Base-by-base conservation (phyloP, 2,329 filamentous ascomycete species). In the Corniculantispora saksenae region DNA sequence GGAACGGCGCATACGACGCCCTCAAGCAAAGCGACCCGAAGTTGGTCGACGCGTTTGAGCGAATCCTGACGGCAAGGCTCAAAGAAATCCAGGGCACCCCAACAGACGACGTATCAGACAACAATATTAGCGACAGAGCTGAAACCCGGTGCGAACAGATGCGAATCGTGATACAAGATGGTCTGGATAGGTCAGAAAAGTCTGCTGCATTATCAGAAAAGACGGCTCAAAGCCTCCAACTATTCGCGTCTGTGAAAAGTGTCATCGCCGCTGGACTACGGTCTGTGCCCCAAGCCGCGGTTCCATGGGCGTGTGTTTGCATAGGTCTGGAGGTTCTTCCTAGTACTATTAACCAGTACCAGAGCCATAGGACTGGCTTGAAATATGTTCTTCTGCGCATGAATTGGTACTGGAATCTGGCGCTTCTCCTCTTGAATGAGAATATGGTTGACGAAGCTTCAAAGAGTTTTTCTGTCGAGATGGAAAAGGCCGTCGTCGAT, bases 341-440 rank as follows among this genome's bases (percentile, higher is more conserved):
- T n/a, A 77, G 75, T 35, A 71, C 75, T 0, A 60, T 73, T 19
- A 68, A 60, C 1, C 70, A 72, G 64, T 69, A 68, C 19, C 60
- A 67, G 8, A 64, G 70, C n/a, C 78, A 79, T 53, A 74, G 72
- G 2, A 59, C 73, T 15, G 77, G 77, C 13, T 73, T 81, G 38
- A 32, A 64, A 2, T 72, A 81, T 56, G 73, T 81, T 47, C 29
- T 77, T n/a, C 71, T 69, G 2, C 72, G 73, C 53, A 80, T 79
- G 72, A 69, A 78, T 1, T 80, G 74, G 77, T 80, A 80, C 66
- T 77, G 72, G 68, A 68, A 71, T 23, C 67, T 79, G 21, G 70
- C 70, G 3, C 60, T 55, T 17, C 69, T 72, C 3, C 69, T 79
- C 3, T 69, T 78, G 7, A 65, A 72, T 17, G 57, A 65, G 62